Base-by-base conservation (phyloP, 805 yeast species). In the Debaryomyces maramus region DNA sequence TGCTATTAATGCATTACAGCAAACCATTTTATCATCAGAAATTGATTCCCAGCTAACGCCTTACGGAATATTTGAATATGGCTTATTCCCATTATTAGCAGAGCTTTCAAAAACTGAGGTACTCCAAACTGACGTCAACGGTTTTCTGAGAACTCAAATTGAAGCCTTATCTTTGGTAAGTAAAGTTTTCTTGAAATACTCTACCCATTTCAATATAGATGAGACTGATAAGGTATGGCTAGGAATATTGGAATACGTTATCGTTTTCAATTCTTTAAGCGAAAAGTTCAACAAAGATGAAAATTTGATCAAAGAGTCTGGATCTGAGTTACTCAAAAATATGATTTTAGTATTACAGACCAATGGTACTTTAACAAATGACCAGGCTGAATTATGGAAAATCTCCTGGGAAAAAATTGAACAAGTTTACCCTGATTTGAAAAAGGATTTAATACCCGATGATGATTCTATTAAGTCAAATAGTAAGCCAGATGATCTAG, bases 1-100 rank as follows among this genome's bases (percentile, higher is more conserved):
- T 58, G 90, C 96, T 0, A 61, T 88, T 30, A 71, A 72, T 15
- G 60, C 77, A 0, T 70, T 90, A 37, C 85, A 85, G 43, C 63
- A 69, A 4, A 64, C 75, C 4, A 53, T 82, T 8, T 60, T 82
- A 9, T 66, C 81, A 3, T 52, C 27, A 40, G 60, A 69, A 8
- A 52, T 60, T 3, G 51, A 60, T 13, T 65, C 63, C 2, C 61
- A 70, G 3, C 57, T 77, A 5, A 65, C 77, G 0, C 75, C 83
- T 0, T 62, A 65, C 18, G 83, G 79, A 6, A 52, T 87, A 3
- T 82, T 89, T 45, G 89, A 85, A 32, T 75, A 75, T 29, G 91
- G 90, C 1, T 68, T 91, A 26, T 75, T 88, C 55, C 89, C 97
- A 10, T 68, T 88, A 35, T 65, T 88, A 23, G 70, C 77, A 18